Evolutionary conservation across 164 flowering plant genomes (phyloP), one percentile per base, ranked within the genome.

Genomic region (Chimonanthus praecox): DNA sequence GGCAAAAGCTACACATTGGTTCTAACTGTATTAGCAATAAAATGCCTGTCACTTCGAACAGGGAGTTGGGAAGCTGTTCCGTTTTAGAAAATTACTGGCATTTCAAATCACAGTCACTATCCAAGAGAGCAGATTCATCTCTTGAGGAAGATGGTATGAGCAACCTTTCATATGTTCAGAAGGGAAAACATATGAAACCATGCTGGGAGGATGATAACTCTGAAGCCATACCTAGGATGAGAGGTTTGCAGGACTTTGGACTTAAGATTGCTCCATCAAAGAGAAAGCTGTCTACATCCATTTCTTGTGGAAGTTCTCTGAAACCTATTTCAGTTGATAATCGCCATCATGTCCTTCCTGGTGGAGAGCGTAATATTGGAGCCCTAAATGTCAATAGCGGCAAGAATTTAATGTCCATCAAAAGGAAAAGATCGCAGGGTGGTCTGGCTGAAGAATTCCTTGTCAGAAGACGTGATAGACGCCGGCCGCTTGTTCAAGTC

Each of bases 211-310:
- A 87, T 76, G 87, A 82, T 73, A 82, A 76, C 68, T 73, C 84
- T 79, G 89, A 83, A 72, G 82, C 67, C 16, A 74, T 80, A 47
- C 90, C 89, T 69, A 85, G 85, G 47, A 88, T 88, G 92, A 89
- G 91, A 84, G 94, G 88, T 74, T 83, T 90, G 83, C 90, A 88
- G 79, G 97, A 89, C 73, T 82, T 91, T 76, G 97, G 92, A 72
- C 89, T 86, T 46, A 83, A 76, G 76, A 84, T 78, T 83, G 78
- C 86, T 68, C 71, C 87, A 67, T 73, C 82, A 66, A 85, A 84
- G 75, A 71, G 82, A 71, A 87, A 84, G 75, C 64, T 76, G 74
- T 64, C 80, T 73, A 47, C 78, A 73, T 73, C 83, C 62, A 54
- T 58, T 73, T 75, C 61, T 71, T 72, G 81, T 18, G 80, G 83